Conservation (phyloP, 148 eudicot species). For the Rhododendron griersonianum region DNA sequence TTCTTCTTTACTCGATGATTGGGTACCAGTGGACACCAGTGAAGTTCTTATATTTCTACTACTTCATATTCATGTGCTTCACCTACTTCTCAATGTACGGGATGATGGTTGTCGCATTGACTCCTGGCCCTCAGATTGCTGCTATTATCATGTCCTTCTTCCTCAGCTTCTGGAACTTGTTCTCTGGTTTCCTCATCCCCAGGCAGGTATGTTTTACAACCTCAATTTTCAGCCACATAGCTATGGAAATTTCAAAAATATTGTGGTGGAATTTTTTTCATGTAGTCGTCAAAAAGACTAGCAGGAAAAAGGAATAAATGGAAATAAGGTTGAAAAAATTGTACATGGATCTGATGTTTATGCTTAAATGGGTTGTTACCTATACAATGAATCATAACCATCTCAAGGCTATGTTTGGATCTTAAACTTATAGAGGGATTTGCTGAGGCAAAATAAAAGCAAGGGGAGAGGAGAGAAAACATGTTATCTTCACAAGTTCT, state of each 20-base stretch:
- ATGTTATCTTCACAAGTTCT: not conserved
- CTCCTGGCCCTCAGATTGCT: slow-evolving; percentile 39
- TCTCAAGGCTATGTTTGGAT: not conserved
- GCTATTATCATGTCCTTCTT: slow-evolving; percentile 44
- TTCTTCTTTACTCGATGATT: slow-evolving; percentile 38
- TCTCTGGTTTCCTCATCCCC: slow-evolving; percentile 45
- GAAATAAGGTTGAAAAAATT: not conserved
- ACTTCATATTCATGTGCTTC: slow-evolving; percentile 39
- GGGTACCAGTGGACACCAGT: slow-evolving; percentile 29
- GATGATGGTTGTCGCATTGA: slow-evolving; percentile 52
- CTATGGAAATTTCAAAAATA: not conserved
- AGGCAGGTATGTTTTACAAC: slow-evolving; percentile 24
- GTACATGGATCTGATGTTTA: not conserved
- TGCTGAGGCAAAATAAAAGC: not conserved
- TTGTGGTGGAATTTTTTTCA: not conserved
- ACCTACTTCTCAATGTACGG: slow-evolving; percentile 43
- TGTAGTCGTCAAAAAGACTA: not conserved
- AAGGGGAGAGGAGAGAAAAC: not conserved
- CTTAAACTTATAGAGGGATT: not conserved
- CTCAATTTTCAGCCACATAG: not conserved
- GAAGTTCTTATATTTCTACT: slow-evolving; percentile 40
- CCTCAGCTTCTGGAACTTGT: slow-evolving; percentile 50
- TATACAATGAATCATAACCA: not conserved
- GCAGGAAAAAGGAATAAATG: not conserved
- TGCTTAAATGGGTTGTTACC: not conserved